Base-by-base conservation (phyloP, 2,329 filamentous ascomycete species). In the Exophiala spinifera region DNA sequence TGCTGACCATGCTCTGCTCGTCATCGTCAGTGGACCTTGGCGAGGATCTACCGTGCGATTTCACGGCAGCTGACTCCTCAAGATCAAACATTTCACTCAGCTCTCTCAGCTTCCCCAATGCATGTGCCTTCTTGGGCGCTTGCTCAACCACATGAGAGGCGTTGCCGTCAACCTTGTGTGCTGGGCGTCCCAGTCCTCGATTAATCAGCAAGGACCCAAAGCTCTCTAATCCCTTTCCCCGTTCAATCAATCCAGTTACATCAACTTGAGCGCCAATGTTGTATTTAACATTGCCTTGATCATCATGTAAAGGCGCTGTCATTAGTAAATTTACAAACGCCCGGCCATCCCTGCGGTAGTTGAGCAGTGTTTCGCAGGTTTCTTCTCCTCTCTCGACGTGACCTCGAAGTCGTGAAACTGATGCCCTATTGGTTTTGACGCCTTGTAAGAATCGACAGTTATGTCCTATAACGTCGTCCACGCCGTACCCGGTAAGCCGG, bases 371-470 rank as follows among this genome's bases (percentile, higher is more conserved):
- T 57, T 76, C 74, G 51, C 68, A 74, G 46, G 67, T 65, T 51
- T 76, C 73, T 61, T 73, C 67, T 7, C 74, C 74, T 11, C 63
- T 62, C 10, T 62, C 56, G 8, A 75, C 56, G 2, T 69, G 69
- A 15, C 70, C 63, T 14, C 69, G 65, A 14, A 76, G 48, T 20
- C 74, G 65, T 21, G 61, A 56, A 3, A 74, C 64, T 4, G 68
- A 66, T 2, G 64, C 54, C 19, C 61, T 59, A 3, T 68, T 67
- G 3, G 72, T 70, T 44, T 70, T 68, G 1, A 72, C 67, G 3
- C 74, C 74, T 63, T 76, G 73, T 1, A 76, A 62, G 54, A 76
- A 76, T 20, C 74, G 69, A 56, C 74, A 76, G 49, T 76, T 76
- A 14, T 69, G 65, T 8, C 74, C 74, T 37, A 76, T 71, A 10